A percentile compares a stretch with the other conserved stretches of the same genome.
phyloP scores from a whole-genome alignment of 2,329 filamentous ascomycete genomes.

The Lithohypha guttulata region DNA sequence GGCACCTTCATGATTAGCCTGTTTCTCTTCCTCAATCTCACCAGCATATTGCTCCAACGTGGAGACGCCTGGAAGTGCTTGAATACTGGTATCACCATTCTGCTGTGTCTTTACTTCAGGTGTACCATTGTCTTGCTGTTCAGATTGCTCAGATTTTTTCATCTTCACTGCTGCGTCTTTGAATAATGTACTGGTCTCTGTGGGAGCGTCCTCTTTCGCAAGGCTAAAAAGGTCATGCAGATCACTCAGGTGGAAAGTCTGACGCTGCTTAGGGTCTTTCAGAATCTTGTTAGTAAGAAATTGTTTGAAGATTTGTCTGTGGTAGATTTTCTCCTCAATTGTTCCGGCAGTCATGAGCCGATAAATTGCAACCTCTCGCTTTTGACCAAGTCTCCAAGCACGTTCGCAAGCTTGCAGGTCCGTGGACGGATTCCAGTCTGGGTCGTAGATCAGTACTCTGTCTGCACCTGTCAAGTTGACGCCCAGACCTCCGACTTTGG shows the following conservation, averaged over 20 bases:
- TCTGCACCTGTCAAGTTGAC: constrained; percentile 92
- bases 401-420: constrained; percentile 91
- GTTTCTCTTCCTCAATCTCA: constrained; percentile 34
- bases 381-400: constrained; percentile 92
- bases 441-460: constrained; percentile 95
- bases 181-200: constrained; percentile 79
- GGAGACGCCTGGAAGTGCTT: constrained; percentile 50
- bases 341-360: constrained; percentile 96
- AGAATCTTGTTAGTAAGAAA: constrained; percentile 95
- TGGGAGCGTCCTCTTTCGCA: constrained; percentile 57
- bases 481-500: constrained; percentile 86
- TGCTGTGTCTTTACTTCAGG: constrained; percentile 20
- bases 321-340: constrained; percentile 98
- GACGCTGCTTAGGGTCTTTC: constrained; percentile 84
- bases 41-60: constrained; percentile 53
- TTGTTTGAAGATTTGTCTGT: constrained; percentile 97
- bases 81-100: constrained; percentile 32
- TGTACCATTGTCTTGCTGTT: constrained; percentile 13
- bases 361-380: constrained; percentile 89
- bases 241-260: constrained; percentile 81
- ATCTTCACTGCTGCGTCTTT: constrained; percentile 72
- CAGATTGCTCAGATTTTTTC: constrained; percentile 28
- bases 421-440: constrained; percentile 96
- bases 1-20: constrained; percentile 23
- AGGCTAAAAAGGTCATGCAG: constrained; percentile 85